Evolutionary conservation across 495 filamentous ascomycete species (phyloP).

Genomic region (Xylaria bambusicola): DNA sequence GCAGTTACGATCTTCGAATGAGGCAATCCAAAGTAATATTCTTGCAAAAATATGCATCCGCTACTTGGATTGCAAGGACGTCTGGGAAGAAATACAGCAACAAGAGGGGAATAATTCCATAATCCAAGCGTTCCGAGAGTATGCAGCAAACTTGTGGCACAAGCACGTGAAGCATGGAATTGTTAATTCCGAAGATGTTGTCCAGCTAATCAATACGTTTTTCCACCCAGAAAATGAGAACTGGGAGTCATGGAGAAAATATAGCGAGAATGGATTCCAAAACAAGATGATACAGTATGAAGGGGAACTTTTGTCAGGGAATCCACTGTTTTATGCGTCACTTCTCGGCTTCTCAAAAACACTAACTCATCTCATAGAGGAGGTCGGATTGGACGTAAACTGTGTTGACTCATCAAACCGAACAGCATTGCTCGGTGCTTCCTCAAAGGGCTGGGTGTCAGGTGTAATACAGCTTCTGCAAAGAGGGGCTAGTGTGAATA

Average conservation of each 20-base stretch:
- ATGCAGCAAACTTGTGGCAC: background rate
- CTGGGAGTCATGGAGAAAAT: constrained; percentile 24
- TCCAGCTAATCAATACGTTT: constrained; percentile 11
- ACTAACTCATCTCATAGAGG: background rate
- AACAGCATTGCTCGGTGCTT: background rate
- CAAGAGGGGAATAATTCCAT: background rate
- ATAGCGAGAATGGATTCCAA: background rate
- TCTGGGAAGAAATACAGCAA: background rate
- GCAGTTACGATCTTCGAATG: constrained; percentile 9
- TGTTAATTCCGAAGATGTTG: background rate
- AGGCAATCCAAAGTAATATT: constrained; percentile 15
- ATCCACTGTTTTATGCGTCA: background rate
- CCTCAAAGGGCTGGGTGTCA: background rate
- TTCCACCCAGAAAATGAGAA: constrained; percentile 8
- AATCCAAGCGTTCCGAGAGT: constrained; percentile 1
- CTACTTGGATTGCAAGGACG: constrained; percentile 19
- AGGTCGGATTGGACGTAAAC: background rate
- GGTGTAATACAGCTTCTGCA: background rate
- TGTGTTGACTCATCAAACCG: background rate
- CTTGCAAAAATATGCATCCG: constrained; percentile 27
- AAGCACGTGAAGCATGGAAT: background rate
- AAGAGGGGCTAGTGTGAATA: background rate
- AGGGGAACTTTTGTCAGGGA: background rate
- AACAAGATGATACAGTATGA: background rate
- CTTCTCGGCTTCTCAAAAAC: background rate